Evolutionary conservation across 1,284 basidiomycete species (phyloP).

Genomic region (Marasmius fiardii): DNA sequence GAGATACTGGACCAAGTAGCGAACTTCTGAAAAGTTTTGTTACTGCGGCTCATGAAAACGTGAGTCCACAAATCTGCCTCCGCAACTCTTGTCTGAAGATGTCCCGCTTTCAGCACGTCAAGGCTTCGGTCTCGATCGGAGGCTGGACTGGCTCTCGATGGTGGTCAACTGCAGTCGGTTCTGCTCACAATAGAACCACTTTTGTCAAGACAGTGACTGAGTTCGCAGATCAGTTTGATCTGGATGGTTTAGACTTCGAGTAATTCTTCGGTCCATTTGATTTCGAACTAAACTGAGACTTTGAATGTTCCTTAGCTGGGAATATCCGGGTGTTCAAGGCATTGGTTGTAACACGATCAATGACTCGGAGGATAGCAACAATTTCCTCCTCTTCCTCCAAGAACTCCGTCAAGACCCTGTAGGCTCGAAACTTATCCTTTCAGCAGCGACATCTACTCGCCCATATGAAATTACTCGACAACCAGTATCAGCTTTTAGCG

Average conservation of each 20-base stretch:
- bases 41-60: conserved; percentile 6
- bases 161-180: conserved; percentile 58
- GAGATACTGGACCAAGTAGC: background rate
- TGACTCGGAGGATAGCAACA: conserved; percentile 3
- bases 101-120: conserved; percentile 35
- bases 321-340: conserved; percentile 59
- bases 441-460: conserved; percentile 1
- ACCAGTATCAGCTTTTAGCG: conserved; percentile 18
- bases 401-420: conserved; percentile 8
- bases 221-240: conserved; percentile 48
- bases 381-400: conserved; percentile 8
- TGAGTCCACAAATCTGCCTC: conserved; percentile 1
- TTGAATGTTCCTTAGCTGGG: conserved; percentile 49
- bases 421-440: conserved; percentile 1
- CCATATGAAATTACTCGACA: background rate
- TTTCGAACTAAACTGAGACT: background rate
- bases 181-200: conserved; percentile 41
- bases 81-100: background rate
- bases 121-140: conserved; percentile 65
- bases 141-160: conserved; percentile 64
- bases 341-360: conserved; percentile 50
- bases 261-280: conserved; percentile 22
- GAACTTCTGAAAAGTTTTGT: conserved; percentile 9
- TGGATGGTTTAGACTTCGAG: conserved; percentile 72
- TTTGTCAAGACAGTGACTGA: conserved; percentile 56